Conservation (phyloP, 176 grass and related monocot species). For the Oryza glumipatula region DNA sequence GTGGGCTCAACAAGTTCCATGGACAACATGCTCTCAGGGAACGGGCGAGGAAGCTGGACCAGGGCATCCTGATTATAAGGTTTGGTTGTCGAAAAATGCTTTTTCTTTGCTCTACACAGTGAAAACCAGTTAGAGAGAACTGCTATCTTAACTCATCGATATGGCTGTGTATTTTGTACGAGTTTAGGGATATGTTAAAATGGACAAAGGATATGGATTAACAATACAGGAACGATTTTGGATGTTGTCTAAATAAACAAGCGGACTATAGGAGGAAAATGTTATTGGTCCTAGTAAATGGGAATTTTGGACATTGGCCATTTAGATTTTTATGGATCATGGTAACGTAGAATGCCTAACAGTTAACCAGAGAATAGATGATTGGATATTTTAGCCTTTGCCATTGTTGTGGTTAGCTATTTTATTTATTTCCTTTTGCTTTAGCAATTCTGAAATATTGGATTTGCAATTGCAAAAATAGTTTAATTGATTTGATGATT, state of each 20-base stretch:
- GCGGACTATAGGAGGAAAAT: background rate
- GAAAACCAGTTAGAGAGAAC: background rate
- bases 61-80: conserved; percentile 98
- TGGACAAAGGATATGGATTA: background rate
- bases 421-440: background rate
- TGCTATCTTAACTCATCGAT: background rate
- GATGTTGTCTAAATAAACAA: background rate
- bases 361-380: background rate
- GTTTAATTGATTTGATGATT: background rate
- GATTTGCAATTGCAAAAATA: background rate
- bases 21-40: conserved; percentile 92
- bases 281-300: background rate
- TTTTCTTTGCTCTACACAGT: background rate
- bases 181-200: background rate
- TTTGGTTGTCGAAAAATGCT: conserved; percentile 17
- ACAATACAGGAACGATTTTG: background rate
- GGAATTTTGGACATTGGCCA: background rate
- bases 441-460: background rate
- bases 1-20: conserved; percentile 95
- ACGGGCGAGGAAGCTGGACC: conserved; percentile 87
- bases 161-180: background rate
- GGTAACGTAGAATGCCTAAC: background rate
- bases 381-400: background rate
- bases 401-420: background rate
- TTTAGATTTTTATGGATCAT: background rate